These are phyloP conservation scores for Diaporthe batatas DNA, from an alignment of 2,329 filamentous ascomycete species.

Conservation along the genomic window DNA sequence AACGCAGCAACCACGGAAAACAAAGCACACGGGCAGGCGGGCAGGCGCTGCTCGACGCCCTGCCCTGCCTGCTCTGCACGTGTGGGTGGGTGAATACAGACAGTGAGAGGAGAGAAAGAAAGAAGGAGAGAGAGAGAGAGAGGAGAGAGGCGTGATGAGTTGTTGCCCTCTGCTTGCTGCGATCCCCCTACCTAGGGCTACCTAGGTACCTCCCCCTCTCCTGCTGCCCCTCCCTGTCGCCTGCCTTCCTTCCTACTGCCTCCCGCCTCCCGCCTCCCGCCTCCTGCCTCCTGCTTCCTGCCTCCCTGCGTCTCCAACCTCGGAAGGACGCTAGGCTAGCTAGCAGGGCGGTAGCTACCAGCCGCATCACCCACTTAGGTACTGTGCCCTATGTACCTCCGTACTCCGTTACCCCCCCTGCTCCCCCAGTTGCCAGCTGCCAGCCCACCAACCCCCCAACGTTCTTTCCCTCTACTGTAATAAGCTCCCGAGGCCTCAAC, in stretches of 20 bases:
- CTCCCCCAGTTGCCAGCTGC: too few relatives aligned
- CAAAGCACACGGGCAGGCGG: background rate
- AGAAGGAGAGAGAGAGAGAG: background rate
- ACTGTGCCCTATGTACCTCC: background rate
- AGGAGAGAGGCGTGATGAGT: background rate
- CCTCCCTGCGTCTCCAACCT: background rate
- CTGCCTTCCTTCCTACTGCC: too few relatives aligned
- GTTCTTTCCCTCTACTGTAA: slow-evolving; percentile 18
- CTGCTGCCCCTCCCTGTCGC: too few relatives aligned
- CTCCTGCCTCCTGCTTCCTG: background rate
- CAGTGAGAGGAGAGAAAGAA: background rate
- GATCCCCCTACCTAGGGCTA: slow-evolving; percentile 27
- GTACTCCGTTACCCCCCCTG: background rate
- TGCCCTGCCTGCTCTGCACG: background rate
- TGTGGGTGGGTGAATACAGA: background rate
- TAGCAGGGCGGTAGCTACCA: slow-evolving; percentile 23
- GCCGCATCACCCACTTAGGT: background rate
- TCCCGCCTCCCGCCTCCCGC: too few relatives aligned
- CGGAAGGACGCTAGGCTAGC: background rate
- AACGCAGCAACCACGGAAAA: slow-evolving; percentile 18
- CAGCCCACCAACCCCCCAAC: slow-evolving; percentile 3
- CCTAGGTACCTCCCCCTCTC: too few relatives aligned
- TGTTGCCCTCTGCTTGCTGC: slow-evolving; percentile 20
- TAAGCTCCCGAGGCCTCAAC: slow-evolving; percentile 9
- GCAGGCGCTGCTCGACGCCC: background rate